Conservation (phyloP, 2,329 filamentous ascomycete genomes). For the Nemania sp. region DNA sequence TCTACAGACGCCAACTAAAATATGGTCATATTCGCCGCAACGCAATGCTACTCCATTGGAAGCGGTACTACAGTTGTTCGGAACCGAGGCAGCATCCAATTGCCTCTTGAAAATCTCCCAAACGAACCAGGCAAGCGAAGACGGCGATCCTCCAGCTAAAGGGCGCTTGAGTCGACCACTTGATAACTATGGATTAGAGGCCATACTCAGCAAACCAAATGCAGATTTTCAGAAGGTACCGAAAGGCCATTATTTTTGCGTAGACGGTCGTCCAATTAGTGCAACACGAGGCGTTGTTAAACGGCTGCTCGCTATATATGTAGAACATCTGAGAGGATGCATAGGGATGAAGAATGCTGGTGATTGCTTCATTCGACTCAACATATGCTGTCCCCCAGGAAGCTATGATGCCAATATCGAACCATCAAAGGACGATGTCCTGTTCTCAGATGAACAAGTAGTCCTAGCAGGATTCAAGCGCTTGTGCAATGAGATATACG, state of each 20-base stretch:
- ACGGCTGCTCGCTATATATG: conserved; percentile 59
- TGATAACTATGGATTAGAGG: conserved; percentile 53
- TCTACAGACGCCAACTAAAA: conserved; percentile 53
- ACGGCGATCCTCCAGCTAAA: conserved; percentile 16
- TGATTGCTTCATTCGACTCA: conserved; percentile 65
- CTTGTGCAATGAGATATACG: conserved; percentile 49
- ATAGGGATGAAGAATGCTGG: conserved; percentile 31
- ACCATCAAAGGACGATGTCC: conserved; percentile 70
- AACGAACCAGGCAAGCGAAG: conserved; percentile 7
- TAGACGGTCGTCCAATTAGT: conserved; percentile 69
- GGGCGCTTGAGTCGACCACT: background rate
- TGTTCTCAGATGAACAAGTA: conserved; percentile 61
- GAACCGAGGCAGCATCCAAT: conserved; percentile 56
- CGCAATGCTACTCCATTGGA: conserved; percentile 55
- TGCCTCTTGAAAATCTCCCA: conserved; percentile 49
- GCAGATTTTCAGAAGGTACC: conserved; percentile 49
- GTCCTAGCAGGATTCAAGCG: conserved; percentile 51
- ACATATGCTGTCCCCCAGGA: conserved; percentile 62
- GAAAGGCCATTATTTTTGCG: conserved; percentile 64
- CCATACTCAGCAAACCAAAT: conserved; percentile 58
- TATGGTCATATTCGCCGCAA: conserved; percentile 67
- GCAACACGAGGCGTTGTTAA: conserved; percentile 59
- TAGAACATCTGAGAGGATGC: conserved; percentile 47
- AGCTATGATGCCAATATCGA: conserved; percentile 75
- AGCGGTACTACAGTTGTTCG: conserved; percentile 64